These are phyloP conservation scores for Melaleuca alternifolia DNA, from an alignment of 345 rosid species.

Conservation along the genomic window DNA sequence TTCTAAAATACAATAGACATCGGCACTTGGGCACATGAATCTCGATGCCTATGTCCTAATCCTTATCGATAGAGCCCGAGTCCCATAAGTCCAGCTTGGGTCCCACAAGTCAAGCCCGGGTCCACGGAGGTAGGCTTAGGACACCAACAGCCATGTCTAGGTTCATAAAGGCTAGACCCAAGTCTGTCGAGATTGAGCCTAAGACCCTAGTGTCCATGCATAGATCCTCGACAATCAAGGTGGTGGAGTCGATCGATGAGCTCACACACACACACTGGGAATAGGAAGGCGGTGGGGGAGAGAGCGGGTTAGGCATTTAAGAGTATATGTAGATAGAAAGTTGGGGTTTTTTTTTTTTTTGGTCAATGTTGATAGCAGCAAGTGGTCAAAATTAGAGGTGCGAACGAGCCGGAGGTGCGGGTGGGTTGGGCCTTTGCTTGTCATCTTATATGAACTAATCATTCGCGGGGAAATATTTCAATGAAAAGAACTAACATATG, in stretches of 20 bases:
- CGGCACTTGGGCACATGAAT: not conserved
- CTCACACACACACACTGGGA: not conserved
- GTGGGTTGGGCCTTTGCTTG: not conserved
- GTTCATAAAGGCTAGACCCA: not conserved
- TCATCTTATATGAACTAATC: too few relatives aligned
- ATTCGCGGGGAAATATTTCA: not conserved
- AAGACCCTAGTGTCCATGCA: not conserved
- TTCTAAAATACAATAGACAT: not conserved
- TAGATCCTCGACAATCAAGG: not conserved
- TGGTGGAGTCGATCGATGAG: not conserved
- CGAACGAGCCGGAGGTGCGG: too few relatives aligned
- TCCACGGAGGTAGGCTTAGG: not conserved
- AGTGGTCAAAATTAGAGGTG: too few relatives aligned
- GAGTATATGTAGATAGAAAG: too few relatives aligned
- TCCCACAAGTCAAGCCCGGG: too few relatives aligned
- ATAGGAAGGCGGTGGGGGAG: too few relatives aligned
- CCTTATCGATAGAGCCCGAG: too few relatives aligned
- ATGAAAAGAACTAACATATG: not conserved
- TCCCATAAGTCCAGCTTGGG: not conserved
- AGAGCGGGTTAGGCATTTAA: too few relatives aligned
- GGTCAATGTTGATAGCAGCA: too few relatives aligned
- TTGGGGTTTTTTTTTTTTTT: too few relatives aligned
- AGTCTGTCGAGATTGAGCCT: not conserved
- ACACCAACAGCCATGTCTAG: not conserved
- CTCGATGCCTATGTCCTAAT: slow-evolving; percentile 14